Conservation (phyloP, 306 rosid genomes). For the Sophora flavescens region DNA sequence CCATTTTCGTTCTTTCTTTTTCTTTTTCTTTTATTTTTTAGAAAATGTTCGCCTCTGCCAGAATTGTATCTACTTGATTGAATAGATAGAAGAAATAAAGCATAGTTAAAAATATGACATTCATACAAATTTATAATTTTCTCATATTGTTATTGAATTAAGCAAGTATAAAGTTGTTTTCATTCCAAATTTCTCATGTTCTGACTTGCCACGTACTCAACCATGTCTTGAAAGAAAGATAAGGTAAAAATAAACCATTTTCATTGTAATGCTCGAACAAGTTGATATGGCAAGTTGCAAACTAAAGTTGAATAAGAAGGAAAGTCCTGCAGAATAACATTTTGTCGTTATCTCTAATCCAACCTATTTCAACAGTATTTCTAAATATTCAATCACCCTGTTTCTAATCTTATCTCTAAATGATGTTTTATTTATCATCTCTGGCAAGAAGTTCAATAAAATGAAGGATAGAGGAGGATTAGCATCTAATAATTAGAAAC, state of each 20-base stretch:
- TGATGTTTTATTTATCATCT: constrained; percentile 14
- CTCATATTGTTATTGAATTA: constrained; percentile 2
- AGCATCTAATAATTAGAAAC: constrained; percentile 29
- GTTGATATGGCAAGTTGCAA: constrained; percentile 4
- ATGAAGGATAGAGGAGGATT: not conserved
- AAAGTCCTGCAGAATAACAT: constrained; percentile 14
- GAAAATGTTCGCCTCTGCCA: not conserved
- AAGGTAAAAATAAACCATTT: not conserved
- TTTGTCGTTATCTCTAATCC: constrained; percentile 14
- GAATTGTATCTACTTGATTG: not conserved
- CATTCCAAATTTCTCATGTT: not conserved
- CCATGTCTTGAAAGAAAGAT: not conserved
- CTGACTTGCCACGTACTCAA: not conserved
- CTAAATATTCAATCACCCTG: not conserved
- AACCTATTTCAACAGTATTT: not conserved
- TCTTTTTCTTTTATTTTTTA: not conserved
- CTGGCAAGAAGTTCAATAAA: not conserved
- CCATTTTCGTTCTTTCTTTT: not conserved
- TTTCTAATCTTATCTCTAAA: constrained; percentile 21
- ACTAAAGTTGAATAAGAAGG: constrained; percentile 13
- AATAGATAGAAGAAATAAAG: constrained; percentile 6
- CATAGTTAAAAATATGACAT: not conserved
- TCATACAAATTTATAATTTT: not conserved
- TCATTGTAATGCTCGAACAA: constrained; percentile 11
- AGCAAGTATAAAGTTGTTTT: not conserved